Evolutionary conservation across 768 basidiomycete genomes (phyloP).

Genomic region (Dacryopinax spathularia): DNA sequence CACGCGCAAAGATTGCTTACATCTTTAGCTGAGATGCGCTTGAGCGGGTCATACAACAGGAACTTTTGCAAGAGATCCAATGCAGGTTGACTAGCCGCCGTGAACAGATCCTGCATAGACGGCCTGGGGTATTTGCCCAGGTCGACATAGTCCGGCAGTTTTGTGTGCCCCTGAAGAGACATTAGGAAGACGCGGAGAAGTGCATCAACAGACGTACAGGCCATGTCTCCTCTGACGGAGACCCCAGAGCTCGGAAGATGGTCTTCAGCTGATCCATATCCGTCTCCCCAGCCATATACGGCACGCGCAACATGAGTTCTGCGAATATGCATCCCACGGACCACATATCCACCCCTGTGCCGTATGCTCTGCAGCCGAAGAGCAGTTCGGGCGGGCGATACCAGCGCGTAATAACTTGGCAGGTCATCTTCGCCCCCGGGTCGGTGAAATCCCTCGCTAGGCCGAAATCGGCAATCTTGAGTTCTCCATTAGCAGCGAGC

Average conservation of each 20-base stretch:
- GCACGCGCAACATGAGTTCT: constrained; percentile 89
- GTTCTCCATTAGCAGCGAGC: constrained; percentile 74
- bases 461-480: constrained; percentile 98
- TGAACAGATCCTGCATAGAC: constrained; percentile 74
- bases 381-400: constrained; percentile 94
- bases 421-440: constrained; percentile 92
- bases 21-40: constrained; percentile 63
- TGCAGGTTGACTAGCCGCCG: constrained; percentile 74
- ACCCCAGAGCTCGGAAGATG: constrained; percentile 85
- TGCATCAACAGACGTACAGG: constrained; percentile 41
- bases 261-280: constrained; percentile 96
- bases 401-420: constrained; percentile 98
- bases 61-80: constrained; percentile 69
- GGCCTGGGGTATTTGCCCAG: constrained; percentile 76
- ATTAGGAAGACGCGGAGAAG: background rate
- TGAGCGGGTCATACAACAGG: constrained; percentile 71
- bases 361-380: constrained; percentile 80
- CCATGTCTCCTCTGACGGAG: constrained; percentile 95
- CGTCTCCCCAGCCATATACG: constrained; percentile 86
- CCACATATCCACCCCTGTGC: constrained; percentile 89
- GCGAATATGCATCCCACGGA: constrained; percentile 97
- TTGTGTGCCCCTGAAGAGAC: constrained; percentile 58
- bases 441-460: constrained; percentile 92
- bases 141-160: constrained; percentile 77
- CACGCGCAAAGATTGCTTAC: constrained; percentile 30